Conservation (phyloP, 1,284 basidiomycete species). For the Coriolopsis trogii region DNA sequence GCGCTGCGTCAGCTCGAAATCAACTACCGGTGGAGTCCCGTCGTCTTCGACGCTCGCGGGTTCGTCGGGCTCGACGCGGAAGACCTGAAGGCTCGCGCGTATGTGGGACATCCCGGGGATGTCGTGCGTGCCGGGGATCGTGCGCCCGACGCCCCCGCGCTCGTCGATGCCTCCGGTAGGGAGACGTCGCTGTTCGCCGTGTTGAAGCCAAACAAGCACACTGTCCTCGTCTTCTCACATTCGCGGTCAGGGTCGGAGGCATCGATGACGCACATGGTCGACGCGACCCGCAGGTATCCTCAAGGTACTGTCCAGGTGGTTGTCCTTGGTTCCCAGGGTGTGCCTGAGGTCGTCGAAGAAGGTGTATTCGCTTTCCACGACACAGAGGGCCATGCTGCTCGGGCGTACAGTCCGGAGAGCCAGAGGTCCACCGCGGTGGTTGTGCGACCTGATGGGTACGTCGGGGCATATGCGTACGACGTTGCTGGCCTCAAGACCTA, state of each 20-base stretch:
- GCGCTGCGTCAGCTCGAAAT: slow-evolving; percentile 44
- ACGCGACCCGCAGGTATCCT: not conserved
- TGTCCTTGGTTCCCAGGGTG: slow-evolving; percentile 7
- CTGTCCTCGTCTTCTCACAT: slow-evolving; percentile 30
- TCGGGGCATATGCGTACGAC: slow-evolving; percentile 25
- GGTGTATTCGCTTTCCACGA: slow-evolving; percentile 14
- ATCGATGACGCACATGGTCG: slow-evolving; percentile 1
- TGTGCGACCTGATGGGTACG: slow-evolving; percentile 31
- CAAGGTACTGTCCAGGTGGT: slow-evolving; percentile 9
- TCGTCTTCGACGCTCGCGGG: slow-evolving; percentile 42
- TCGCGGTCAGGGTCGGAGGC: not conserved
- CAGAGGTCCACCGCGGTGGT: slow-evolving; percentile 14
- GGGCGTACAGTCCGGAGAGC: slow-evolving; percentile 19
- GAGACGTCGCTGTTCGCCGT: slow-evolving; percentile 30
- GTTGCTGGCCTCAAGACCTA: slow-evolving; percentile 22
- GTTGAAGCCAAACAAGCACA: slow-evolving; percentile 27
- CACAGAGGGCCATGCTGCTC: slow-evolving; percentile 20
- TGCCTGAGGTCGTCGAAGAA: not conserved
- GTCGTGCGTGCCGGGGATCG: slow-evolving; percentile 46
- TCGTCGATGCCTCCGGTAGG: slow-evolving; percentile 23
- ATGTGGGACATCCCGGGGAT: slow-evolving; percentile 14
- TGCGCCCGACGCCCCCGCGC: slow-evolving; percentile 45
- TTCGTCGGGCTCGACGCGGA: slow-evolving; percentile 2
- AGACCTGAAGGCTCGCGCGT: slow-evolving; percentile 7
- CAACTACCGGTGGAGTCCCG: slow-evolving; percentile 50